Evolutionary conservation across 441 rosid genomes (phyloP), one percentile per base, ranked within the genome.

Genomic region (Biscutella laevigata): DNA sequence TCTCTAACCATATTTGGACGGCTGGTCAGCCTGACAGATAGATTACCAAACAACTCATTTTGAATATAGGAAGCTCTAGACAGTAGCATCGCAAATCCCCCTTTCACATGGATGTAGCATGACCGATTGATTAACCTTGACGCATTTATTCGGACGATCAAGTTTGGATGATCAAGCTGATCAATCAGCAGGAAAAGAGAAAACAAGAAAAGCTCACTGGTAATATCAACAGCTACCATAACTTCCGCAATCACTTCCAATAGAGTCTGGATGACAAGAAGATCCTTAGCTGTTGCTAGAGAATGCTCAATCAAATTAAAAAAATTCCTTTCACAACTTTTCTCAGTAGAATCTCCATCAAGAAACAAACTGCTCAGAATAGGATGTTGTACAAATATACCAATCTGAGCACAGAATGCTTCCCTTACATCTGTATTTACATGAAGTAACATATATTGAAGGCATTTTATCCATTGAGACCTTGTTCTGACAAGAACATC

Each of bases 381-480:
- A 37, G 69, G 61, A 55, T 66, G 78, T 24, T 77, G 76, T 56
- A 83, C 72, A 67, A 94, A 86, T 57, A 68, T 72, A 69, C 81
- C 71, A 62, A 94, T 79, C 71, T 87, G 95, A 64, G 79, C 38
- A 79, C 91, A 81, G 69, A 94, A 89, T 61, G 84, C 82, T 69
- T 94, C 97, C 82, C 99, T 80, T 51, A 89, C 66, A 46, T 68
- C 73, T 77, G 75, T 83, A 67, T 71, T 87, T 71, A 62, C 75
- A 75, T 81, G 83, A 35, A 83, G 78, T 8, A 87, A 75, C 26
- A 89, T 73, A 64, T 73, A 82, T 19, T 82, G 66, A 49, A 94
- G 57, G 73, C 95, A 87, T 57, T 60, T 72, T 55, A 73, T 74
- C 97, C 99, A 94, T 57, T 89, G 77, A 60, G 59, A 62, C 73